A percentile compares a stretch with the other conserved stretches of the same genome.
Evolutionary conservation across 2,329 filamentous ascomycete genomes (phyloP).

Genomic region (Davidsoniella neocaledoniae): DNA sequence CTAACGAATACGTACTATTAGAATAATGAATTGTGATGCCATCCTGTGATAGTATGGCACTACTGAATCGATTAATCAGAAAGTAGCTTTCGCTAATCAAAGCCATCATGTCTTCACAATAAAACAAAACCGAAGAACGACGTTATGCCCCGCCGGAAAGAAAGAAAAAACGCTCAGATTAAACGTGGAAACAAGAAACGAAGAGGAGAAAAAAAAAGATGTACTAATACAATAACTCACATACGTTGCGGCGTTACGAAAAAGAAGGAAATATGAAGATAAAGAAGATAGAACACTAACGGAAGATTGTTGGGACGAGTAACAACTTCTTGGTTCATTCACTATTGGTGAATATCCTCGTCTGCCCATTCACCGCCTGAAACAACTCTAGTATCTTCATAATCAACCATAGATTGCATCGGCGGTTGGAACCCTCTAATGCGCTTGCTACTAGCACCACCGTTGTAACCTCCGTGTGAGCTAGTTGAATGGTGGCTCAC

Average conservation of each 20-base stretch:
- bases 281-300: neutral
- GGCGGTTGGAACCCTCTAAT: conserved; percentile 23
- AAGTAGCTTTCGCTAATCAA: no score
- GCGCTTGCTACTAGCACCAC: conserved; percentile 1
- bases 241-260: no score
- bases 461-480: neutral
- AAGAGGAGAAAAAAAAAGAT: neutral
- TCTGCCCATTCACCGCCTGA: conserved; percentile 52
- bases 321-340: neutral
- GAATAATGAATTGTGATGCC: no score
- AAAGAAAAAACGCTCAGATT: neutral
- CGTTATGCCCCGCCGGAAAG: neutral
- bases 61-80: no score
- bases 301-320: neutral
- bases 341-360: conserved; percentile 28
- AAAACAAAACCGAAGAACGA: neutral
- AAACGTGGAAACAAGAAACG: neutral
- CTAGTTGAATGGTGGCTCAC: conserved; percentile 5
- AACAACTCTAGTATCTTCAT: conserved; percentile 44
- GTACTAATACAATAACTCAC: no score
- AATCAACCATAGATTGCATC: conserved; percentile 34
- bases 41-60: no score
- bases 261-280: neutral
- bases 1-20: no score
- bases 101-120: no score